Conservation (phyloP, 805 yeast species). For the Candida sphagnicola region DNA sequence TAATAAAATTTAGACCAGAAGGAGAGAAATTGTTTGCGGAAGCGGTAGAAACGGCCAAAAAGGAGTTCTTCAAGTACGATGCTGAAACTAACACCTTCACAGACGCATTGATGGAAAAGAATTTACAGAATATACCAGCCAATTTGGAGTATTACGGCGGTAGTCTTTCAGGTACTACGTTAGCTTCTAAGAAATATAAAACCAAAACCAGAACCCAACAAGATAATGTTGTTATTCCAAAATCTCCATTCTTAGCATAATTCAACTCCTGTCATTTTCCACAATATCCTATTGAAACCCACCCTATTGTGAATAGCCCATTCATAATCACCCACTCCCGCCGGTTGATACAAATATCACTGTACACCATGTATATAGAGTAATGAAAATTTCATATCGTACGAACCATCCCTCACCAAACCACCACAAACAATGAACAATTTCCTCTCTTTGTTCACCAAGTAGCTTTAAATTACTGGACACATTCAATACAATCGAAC, state of each 20-base stretch:
- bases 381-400: no score
- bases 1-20: conserved; percentile 42
- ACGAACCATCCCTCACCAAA: no score
- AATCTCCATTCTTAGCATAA: conserved; percentile 26
- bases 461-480: no score
- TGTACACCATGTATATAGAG: background rate
- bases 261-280: no score
- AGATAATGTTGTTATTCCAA: conserved; percentile 21
- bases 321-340: no score
- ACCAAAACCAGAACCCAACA: conserved; percentile 24
- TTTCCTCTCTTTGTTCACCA: no score
- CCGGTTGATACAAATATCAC: no score
- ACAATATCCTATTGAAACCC: no score
- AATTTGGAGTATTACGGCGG: conserved; percentile 25
- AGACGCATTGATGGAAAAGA: conserved; percentile 18
- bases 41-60: conserved; percentile 53
- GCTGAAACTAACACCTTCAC: conserved; percentile 23
- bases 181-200: conserved; percentile 29
- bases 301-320: no score
- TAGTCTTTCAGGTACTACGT: conserved; percentile 17
- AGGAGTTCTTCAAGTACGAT: conserved; percentile 31
- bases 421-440: no score
- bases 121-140: conserved; percentile 31
- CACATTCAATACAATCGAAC: no score
- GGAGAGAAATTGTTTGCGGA: conserved; percentile 53